Evolutionary conservation across 2,329 filamentous ascomycete species (phyloP), one percentile per base, ranked within the genome.

Genomic region (Nemania bipapillata): DNA sequence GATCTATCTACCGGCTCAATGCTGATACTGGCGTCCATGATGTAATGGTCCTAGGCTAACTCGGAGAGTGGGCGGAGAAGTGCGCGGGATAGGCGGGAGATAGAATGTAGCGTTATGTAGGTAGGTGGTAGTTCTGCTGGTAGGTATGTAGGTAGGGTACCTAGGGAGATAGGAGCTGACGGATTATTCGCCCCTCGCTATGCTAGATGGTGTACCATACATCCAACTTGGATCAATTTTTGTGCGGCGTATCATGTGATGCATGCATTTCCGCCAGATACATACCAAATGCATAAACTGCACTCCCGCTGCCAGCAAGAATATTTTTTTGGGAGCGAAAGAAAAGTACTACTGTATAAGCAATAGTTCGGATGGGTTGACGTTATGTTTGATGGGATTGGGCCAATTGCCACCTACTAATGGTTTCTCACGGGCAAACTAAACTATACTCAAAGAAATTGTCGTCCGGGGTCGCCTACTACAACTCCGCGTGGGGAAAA

Each of bases 201-300:
- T 12, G 32, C 35, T 54, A 22, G 28, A 61, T 61, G 28, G 28
- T 20, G 45, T 30, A 40, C 47, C 57, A 32, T 22, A 28, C 55
- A 58, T 37, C 17, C 54, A 17, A 37, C 28, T 40, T 37, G 30
- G 50, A 26, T 28, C 50, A 47, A n/a, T 53, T 58, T 22, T 45
- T 40, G 56, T 47, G 37, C 26, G 24, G 37, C 50, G 20, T 28
- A 65, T 60, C 63, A 60, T 65, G 55, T 65, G 63, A 65, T 65
- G 49, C 52, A 52, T 32, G 55, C 49, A 15, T 45, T 20, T 5
- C 17, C 55, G 35, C 47, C 40, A 20, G 50, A 63, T 50, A 63
- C 35, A 47, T 30, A 57, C n/a, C 6, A 50, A 26, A 15, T 28
- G 47, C 47, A 50, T 28, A 50, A 22, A 9, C 2, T 26, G 22